Conservation (phyloP, 768 basidiomycete genomes). For the Tulasnella sp. region DNA sequence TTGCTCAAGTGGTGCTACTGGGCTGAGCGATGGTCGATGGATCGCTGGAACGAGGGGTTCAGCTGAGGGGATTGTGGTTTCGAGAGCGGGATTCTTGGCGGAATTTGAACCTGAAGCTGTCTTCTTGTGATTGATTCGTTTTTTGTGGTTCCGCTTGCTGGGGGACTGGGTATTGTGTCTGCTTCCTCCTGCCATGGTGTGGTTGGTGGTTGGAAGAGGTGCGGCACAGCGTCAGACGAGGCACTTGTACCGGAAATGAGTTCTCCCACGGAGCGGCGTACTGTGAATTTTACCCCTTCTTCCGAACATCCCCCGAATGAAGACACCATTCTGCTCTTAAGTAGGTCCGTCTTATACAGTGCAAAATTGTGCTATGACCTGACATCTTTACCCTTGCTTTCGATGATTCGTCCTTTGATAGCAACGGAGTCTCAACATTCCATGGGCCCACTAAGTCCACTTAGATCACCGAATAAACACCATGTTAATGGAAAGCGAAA, state of each 20-base stretch:
- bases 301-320: slow-evolving; percentile 2
- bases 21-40: background rate
- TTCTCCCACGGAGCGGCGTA: background rate
- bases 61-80: background rate
- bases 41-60: background rate
- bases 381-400: background rate
- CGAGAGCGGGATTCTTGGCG: background rate
- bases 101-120: background rate
- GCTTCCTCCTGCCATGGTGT: slow-evolving; percentile 7
- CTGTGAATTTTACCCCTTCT: background rate
- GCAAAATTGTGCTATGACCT: background rate
- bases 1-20: background rate
- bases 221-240: background rate
- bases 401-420: background rate
- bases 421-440: background rate
- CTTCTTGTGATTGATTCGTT: slow-evolving; percentile 6
- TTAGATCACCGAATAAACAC: background rate
- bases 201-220: background rate
- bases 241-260: slow-evolving; percentile 2
- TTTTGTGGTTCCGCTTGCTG: background rate
- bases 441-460: background rate
- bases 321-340: background rate
- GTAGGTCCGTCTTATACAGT: background rate
- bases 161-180: background rate
- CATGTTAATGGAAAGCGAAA: background rate